A percentile compares a stretch with the other conserved stretches of the same genome.
phyloP scores from a whole-genome alignment of 495 filamentous ascomycete species.

The Mytilinidion resinicola region DNA sequence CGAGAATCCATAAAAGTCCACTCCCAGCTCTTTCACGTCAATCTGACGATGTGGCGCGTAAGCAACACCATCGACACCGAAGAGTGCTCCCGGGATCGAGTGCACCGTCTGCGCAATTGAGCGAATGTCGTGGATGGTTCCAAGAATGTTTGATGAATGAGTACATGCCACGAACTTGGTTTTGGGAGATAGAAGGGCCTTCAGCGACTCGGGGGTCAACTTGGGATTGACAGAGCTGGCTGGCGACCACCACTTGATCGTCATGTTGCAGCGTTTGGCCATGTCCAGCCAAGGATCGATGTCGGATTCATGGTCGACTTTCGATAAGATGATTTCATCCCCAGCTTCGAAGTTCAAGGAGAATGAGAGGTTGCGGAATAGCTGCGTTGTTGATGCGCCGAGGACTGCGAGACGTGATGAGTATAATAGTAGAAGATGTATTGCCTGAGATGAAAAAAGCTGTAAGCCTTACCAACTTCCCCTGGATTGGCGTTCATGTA shows the following conservation, averaged over 20 bases:
- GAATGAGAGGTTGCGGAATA: constrained; percentile 62
- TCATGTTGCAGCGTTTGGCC: constrained; percentile 49
- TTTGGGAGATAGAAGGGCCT: constrained; percentile 48
- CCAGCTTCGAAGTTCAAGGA: constrained; percentile 52
- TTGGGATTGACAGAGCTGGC: constrained; percentile 44
- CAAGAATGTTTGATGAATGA: constrained; percentile 64
- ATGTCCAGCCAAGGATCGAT: constrained; percentile 61
- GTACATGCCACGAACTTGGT: constrained; percentile 64
- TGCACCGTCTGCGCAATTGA: constrained; percentile 51
- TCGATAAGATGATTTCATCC: constrained; percentile 59
- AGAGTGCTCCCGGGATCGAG: constrained; percentile 41
- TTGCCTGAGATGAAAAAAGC: not conserved
- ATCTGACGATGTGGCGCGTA: constrained; percentile 63
- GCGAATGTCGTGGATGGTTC: constrained; percentile 58
- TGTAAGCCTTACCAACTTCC: constrained; percentile 48
- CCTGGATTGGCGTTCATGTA: constrained; percentile 60
- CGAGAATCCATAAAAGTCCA: constrained; percentile 68
- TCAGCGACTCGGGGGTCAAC: constrained; percentile 48
- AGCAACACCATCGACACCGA: constrained; percentile 59
- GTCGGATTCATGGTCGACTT: constrained; percentile 68
- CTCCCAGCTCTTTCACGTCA: constrained; percentile 58
- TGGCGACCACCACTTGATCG: constrained; percentile 61
- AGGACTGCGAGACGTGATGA: constrained; percentile 41
- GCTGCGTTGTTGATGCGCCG: constrained; percentile 64
- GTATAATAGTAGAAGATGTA: not conserved